Evolutionary conservation across 495 filamentous ascomycete genomes (phyloP).

Genomic region (Penicillium psychrofluorescens): DNA sequence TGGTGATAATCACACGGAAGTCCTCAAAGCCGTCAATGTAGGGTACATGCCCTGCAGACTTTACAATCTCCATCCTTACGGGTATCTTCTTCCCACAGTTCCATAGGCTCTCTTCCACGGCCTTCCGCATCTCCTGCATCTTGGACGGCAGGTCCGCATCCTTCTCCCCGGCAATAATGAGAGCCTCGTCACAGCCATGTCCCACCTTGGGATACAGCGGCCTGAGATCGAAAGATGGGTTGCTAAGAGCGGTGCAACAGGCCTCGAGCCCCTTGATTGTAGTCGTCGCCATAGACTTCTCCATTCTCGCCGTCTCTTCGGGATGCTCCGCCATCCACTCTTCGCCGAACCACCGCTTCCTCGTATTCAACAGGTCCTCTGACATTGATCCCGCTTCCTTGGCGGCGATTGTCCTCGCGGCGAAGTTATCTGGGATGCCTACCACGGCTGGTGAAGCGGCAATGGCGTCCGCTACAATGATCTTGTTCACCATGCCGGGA

Average conservation of each 20-base stretch:
- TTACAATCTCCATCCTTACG: constrained; percentile 1
- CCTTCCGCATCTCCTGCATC: constrained; percentile 15
- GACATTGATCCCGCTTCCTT: constrained; percentile 14
- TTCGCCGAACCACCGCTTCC: constrained; percentile 23
- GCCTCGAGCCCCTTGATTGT: constrained; percentile 24
- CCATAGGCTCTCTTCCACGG: constrained; percentile 7
- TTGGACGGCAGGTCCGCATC: constrained; percentile 17
- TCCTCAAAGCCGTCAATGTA: constrained; percentile 1
- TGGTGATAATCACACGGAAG: constrained; percentile 1
- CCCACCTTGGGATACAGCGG: constrained; percentile 8
- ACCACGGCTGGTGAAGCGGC: constrained; percentile 15
- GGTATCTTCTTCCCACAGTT: constrained; percentile 1
- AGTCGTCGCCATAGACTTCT: constrained; percentile 16
- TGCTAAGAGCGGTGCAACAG: constrained; percentile 20
- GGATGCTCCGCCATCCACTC: constrained; percentile 19
- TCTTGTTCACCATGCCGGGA: constrained; percentile 12
- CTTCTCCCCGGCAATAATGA: constrained; percentile 22
- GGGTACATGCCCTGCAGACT: constrained; percentile 2
- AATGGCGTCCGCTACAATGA: constrained; percentile 20
- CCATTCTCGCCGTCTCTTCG: constrained; percentile 17
- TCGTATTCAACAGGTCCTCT: constrained; percentile 10
- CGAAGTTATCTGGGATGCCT: constrained; percentile 13
- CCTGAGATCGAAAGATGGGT: constrained; percentile 17
- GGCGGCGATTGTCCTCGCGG: constrained; percentile 13
- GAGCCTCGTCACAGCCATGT: constrained; percentile 9